A percentile compares a stretch with the other conserved stretches of the same genome.
phyloP scores from a whole-genome alignment of 169 alveolate genomes.

The Plasmodium gallinaceum region DNA sequence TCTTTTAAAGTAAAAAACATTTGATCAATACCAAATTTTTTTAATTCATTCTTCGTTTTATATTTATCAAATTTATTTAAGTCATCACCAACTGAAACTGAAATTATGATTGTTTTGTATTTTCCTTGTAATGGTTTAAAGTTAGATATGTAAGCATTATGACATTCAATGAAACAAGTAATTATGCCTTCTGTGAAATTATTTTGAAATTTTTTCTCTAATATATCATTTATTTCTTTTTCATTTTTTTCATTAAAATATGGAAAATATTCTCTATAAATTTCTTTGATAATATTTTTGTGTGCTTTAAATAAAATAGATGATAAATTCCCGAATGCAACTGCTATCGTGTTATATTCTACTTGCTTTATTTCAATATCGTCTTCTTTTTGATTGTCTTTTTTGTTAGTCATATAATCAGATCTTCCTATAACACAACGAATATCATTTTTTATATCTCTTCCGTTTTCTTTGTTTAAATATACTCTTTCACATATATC shows the following conservation, averaged over 20 bases:
- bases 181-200: constrained; percentile 42
- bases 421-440: constrained; percentile 73
- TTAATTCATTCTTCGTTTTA: constrained; percentile 21
- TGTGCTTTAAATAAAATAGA: constrained; percentile 46
- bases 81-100: constrained; percentile 25
- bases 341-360: constrained; percentile 72
- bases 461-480: background rate
- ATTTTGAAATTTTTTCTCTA: constrained; percentile 44
- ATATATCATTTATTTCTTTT: constrained; percentile 14
- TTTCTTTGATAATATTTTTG: constrained; percentile 40
- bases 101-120: background rate
- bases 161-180: constrained; percentile 33
- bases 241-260: background rate
- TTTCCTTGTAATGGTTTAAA: background rate
- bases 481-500: constrained; percentile 49
- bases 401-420: constrained; percentile 40
- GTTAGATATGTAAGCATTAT: constrained; percentile 10
- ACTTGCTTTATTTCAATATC: constrained; percentile 41
- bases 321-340: constrained; percentile 64
- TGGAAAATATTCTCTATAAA: constrained; percentile 62
- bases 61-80: constrained; percentile 39
- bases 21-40: constrained; percentile 13
- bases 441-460: constrained; percentile 51
- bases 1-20: constrained; percentile 31
- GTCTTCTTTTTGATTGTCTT: background rate